phyloP scores from a whole-genome alignment of 148 eudicot genomes.

The Mesembryanthemum crystallinum region DNA sequence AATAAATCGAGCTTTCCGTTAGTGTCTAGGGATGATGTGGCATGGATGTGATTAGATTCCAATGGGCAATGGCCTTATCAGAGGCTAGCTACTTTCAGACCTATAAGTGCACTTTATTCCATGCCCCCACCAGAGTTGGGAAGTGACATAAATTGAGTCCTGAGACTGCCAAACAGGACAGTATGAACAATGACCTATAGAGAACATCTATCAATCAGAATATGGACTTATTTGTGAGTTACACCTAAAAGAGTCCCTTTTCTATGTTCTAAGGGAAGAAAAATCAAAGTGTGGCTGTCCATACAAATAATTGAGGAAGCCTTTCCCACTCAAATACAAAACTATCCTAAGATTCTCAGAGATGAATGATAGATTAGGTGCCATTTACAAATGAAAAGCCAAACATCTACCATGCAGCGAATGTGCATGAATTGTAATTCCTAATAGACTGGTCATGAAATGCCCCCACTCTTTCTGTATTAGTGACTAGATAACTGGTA shows the following conservation, averaged over 20 bases:
- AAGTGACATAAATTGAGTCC: constrained; percentile 36
- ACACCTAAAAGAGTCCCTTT: neutral
- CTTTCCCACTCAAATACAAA: neutral
- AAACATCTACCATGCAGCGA: constrained; percentile 1
- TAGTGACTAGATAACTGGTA: too few species aligned
- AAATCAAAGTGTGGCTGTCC: neutral
- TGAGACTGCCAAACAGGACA: constrained; percentile 13
- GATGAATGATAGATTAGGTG: neutral
- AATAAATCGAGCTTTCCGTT: neutral
- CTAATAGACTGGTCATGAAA: neutral
- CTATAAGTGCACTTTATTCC: constrained; percentile 18
- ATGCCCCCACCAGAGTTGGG: constrained; percentile 29
- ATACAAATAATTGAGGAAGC: constrained; percentile 6
- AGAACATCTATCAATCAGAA: constrained; percentile 26
- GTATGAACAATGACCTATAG: constrained; percentile 18
- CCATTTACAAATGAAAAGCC: neutral
- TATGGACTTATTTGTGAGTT: neutral
- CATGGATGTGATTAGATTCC: constrained; percentile 22
- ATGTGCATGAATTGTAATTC: neutral
- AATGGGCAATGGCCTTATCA: neutral
- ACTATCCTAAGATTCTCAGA: neutral
- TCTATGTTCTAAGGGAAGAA: constrained; percentile 14
- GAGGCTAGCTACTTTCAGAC: constrained; percentile 4
- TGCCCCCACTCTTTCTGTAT: neutral
- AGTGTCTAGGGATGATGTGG: neutral